phyloP scores from a whole-genome alignment of 176 grass and related monocot genomes.

The Ensete glaucum region DNA sequence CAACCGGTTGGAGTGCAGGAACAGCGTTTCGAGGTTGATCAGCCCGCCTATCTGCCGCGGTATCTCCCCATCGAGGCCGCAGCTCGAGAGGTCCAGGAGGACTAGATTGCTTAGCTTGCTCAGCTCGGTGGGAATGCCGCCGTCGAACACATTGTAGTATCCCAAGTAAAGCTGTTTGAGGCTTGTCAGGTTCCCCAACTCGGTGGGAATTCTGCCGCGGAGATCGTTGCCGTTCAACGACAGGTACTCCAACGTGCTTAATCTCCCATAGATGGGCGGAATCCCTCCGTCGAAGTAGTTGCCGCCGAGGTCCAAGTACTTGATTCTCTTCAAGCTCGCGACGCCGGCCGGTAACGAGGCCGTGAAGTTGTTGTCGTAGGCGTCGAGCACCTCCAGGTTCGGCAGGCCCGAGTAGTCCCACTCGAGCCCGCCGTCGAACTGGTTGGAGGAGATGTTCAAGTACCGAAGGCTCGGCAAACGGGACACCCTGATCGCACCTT shows the following conservation, averaged over 20 bases:
- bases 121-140: constrained; percentile 50
- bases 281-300: constrained; percentile 75
- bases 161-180: constrained; percentile 76
- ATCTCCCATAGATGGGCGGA: constrained; percentile 47
- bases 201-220: constrained; percentile 45
- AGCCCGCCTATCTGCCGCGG: constrained; percentile 54
- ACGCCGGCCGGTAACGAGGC: constrained; percentile 42
- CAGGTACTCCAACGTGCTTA: constrained; percentile 64
- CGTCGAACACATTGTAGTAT: constrained; percentile 74
- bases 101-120: constrained; percentile 33
- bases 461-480: constrained; percentile 36
- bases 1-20: constrained; percentile 82
- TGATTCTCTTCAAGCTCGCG: constrained; percentile 33
- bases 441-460: constrained; percentile 68
- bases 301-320: constrained; percentile 81
- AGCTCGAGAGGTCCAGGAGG: constrained; percentile 64
- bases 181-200: constrained; percentile 59
- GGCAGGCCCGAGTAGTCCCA: constrained; percentile 55
- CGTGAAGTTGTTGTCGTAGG: constrained; percentile 97
- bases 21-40: constrained; percentile 50
- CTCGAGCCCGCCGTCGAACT: constrained; percentile 49
- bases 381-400: constrained; percentile 67
- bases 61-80: constrained; percentile 48
- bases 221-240: constrained; percentile 93
- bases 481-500: constrained; percentile 27